Percentiles rank a stretch among this genome's conserved stretches.
Evolutionary conservation across 208 protist genomes (phyloP).

Genomic region (Trypanosoma congolense): DNA sequence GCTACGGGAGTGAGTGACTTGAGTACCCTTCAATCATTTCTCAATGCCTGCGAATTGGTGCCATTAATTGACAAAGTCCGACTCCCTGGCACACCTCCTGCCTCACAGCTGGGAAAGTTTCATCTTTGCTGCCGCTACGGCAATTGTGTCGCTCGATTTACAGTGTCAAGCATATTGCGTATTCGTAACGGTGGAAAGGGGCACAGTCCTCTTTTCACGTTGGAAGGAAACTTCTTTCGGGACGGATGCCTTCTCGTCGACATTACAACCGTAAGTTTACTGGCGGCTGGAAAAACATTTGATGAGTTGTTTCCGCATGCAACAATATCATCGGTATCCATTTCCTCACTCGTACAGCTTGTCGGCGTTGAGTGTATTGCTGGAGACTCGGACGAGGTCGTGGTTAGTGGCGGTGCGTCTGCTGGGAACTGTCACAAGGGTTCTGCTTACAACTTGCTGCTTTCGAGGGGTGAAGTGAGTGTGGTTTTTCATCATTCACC

Average conservation of each 20-base stretch:
- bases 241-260: slow-evolving; percentile 1
- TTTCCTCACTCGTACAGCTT: slow-evolving; percentile 13
- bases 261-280: not conserved
- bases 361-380: not conserved
- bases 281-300: slow-evolving; percentile 7
- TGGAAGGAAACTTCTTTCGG: slow-evolving; percentile 11
- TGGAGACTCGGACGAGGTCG: not conserved
- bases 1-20: not conserved
- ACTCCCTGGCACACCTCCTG: slow-evolving; percentile 14
- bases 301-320: slow-evolving; percentile 5
- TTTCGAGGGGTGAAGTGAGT: slow-evolving; percentile 15
- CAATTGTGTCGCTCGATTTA: slow-evolving; percentile 3
- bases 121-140: slow-evolving; percentile 13
- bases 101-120: slow-evolving; percentile 5
- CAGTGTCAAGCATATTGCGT: not conserved
- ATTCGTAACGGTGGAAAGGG: not conserved
- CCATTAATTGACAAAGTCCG: slow-evolving; percentile 12
- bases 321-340: not conserved
- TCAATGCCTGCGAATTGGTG: slow-evolving; percentile 14
- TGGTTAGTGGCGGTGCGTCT: not conserved
- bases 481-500: slow-evolving; percentile 38
- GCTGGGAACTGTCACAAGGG: not conserved
- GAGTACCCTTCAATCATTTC: slow-evolving; percentile 11
- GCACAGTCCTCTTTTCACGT: not conserved
- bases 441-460: not conserved